Percentiles rank a stretch among this genome's conserved stretches.
Conservation (phyloP, 2,329 filamentous ascomycete genomes). For the Colletotrichum tofieldiae region DNA sequence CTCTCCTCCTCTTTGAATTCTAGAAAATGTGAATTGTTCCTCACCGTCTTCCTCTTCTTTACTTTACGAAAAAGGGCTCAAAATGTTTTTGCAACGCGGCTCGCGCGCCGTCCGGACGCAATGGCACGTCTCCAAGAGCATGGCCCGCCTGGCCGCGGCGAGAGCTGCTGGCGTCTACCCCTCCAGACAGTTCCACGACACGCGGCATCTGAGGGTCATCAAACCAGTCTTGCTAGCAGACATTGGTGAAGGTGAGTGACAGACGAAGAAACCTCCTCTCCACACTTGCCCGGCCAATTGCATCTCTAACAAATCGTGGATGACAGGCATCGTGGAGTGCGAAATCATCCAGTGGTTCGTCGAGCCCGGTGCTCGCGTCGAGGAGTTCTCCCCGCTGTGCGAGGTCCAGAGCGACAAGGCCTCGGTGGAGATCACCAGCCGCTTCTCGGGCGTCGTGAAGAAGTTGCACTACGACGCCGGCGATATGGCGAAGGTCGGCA, state of each 20-base stretch:
- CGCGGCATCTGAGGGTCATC: conserved; percentile 68
- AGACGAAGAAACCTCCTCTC: not conserved
- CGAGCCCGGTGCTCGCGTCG: conserved; percentile 92
- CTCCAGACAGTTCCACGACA: conserved; percentile 66
- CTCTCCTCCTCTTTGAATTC: not conserved
- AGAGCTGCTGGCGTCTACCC: conserved; percentile 51
- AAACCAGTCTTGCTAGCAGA: conserved; percentile 89
- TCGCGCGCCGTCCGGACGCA: conserved; percentile 66
- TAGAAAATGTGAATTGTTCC: conserved; percentile 16
- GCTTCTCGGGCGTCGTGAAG: conserved; percentile 95
- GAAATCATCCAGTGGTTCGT: conserved; percentile 99
- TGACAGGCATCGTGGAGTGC: conserved; percentile 94
- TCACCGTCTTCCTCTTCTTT: conserved; percentile 11
- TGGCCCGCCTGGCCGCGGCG: conserved; percentile 54
- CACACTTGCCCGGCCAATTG: not conserved
- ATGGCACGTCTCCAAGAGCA: conserved; percentile 63
- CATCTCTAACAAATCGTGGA: conserved; percentile 43
- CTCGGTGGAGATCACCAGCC: conserved; percentile 90
- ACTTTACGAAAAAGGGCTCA: conserved; percentile 32
- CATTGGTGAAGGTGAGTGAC: conserved; percentile 82
- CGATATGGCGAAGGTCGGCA: conserved; percentile 96
- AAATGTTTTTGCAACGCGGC: conserved; percentile 71
- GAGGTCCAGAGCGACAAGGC: conserved; percentile 99
- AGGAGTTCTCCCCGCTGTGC: conserved; percentile 98
- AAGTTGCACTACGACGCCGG: conserved; percentile 96